These are phyloP conservation scores for Rhodotorula sp. DNA, from an alignment of 1,284 basidiomycete genomes.

Conservation along the genomic window DNA sequence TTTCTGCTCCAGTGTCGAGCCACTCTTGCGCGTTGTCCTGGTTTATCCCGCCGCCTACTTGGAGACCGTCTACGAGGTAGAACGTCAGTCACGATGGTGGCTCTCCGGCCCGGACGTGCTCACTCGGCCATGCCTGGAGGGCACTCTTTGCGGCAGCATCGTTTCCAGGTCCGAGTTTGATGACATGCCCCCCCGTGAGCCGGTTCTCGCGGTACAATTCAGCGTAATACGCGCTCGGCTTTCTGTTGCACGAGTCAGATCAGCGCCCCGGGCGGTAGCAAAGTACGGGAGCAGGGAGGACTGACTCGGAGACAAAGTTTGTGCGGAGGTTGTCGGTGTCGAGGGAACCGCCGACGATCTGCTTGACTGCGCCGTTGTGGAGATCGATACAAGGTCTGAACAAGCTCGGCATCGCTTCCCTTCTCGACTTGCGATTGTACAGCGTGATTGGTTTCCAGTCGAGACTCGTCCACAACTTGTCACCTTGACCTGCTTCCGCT, in stretches of 20 bases:
- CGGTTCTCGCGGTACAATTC: conserved; percentile 68
- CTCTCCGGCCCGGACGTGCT: neutral
- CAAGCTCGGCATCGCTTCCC: conserved; percentile 39
- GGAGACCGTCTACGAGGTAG: conserved; percentile 62
- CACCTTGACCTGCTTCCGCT: neutral
- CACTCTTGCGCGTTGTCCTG: conserved; percentile 77
- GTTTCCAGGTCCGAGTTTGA: conserved; percentile 88
- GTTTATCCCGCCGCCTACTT: conserved; percentile 92
- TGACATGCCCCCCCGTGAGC: conserved; percentile 87
- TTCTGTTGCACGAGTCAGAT: conserved; percentile 55
- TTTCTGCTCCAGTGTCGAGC: conserved; percentile 86
- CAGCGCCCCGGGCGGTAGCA: neutral
- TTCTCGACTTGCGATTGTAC: neutral
- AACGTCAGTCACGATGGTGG: neutral
- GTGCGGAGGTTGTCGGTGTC: conserved; percentile 69
- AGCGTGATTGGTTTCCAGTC: neutral
- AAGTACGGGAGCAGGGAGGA: neutral
- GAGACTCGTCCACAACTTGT: too few species aligned
- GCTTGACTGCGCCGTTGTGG: conserved; percentile 92
- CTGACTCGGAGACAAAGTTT: conserved; percentile 88
- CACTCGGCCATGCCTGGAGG: conserved; percentile 77
- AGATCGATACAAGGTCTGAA: conserved; percentile 98
- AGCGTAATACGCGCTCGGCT: conserved; percentile 79
- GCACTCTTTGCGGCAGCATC: conserved; percentile 83
- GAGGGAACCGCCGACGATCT: conserved; percentile 95